Conservation (phyloP, 2,329 filamentous ascomycete species). For the Coniochaeta sp. region DNA sequence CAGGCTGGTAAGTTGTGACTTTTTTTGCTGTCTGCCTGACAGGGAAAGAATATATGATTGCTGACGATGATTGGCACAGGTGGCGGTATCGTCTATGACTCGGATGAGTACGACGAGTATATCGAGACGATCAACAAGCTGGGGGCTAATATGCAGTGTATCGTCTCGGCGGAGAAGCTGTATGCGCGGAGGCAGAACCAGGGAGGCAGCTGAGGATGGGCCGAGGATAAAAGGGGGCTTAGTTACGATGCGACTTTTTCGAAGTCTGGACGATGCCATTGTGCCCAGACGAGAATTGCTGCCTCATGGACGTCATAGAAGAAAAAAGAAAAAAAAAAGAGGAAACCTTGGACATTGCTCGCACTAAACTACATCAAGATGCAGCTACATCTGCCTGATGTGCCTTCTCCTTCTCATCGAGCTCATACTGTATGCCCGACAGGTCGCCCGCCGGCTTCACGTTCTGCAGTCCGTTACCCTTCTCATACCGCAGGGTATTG, state of each 20-base stretch:
- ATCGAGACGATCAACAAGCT: slow-evolving; percentile 95
- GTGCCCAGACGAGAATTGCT: too few species aligned
- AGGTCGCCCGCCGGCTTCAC: slow-evolving; percentile 27
- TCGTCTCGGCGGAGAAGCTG: slow-evolving; percentile 71
- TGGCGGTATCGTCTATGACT: slow-evolving; percentile 91
- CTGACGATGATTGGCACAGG: slow-evolving; percentile 29
- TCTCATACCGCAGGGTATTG: slow-evolving; percentile 25
- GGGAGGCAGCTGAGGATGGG: neutral
- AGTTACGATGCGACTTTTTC: neutral
- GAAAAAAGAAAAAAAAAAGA: too few species aligned
- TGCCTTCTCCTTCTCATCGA: slow-evolving; percentile 9
- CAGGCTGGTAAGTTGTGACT: slow-evolving; percentile 61
- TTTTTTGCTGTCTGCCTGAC: neutral
- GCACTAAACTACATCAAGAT: neutral
- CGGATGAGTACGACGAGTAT: slow-evolving; percentile 84
- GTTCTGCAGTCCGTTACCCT: slow-evolving; percentile 26
- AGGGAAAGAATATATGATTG: neutral
- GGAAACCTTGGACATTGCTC: too few species aligned
- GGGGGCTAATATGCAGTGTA: slow-evolving; percentile 81
- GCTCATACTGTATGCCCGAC: slow-evolving; percentile 23
- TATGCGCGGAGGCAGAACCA: neutral
- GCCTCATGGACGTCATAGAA: too few species aligned
- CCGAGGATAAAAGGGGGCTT: neutral
- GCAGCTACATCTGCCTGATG: neutral
- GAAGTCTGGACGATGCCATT: too few species aligned